Evolutionary conservation across 768 basidiomycete species (phyloP).

Genomic region (Panaeolus cyanescens): DNA sequence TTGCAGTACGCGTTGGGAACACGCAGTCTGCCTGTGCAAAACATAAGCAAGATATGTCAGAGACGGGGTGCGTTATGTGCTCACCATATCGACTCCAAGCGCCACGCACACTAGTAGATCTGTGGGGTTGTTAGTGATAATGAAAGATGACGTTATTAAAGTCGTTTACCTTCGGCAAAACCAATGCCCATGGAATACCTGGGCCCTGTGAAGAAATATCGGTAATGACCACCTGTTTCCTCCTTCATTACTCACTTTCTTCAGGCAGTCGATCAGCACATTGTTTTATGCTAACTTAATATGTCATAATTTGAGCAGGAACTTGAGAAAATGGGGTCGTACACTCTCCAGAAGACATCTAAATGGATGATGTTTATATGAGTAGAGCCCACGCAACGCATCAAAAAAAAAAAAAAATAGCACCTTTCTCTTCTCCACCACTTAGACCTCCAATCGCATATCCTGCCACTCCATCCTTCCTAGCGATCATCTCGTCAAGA

Average conservation of each 20-base stretch:
- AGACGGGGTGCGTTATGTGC: constrained; percentile 8
- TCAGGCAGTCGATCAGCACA: constrained; percentile 78
- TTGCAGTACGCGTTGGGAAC: constrained; percentile 89
- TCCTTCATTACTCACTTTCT: constrained; percentile 57
- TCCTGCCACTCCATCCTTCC: constrained; percentile 78
- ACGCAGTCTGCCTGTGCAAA: constrained; percentile 81
- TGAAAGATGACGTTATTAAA: not conserved
- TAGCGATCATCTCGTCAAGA: constrained; percentile 77
- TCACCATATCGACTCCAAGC: constrained; percentile 90
- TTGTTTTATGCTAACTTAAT: constrained; percentile 64
- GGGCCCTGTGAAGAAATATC: constrained; percentile 55
- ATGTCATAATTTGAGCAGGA: not conserved
- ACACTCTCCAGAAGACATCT: constrained; percentile 91
- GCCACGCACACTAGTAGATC: constrained; percentile 91
- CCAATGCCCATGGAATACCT: constrained; percentile 93
- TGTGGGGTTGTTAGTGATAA: constrained; percentile 27
- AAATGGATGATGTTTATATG: not conserved
- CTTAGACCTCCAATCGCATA: constrained; percentile 91
- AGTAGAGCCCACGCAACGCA: not conserved
- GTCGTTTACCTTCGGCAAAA: constrained; percentile 76
- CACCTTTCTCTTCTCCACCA: constrained; percentile 91
- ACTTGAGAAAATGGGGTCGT: constrained; percentile 21
- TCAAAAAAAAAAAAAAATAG: not conserved
- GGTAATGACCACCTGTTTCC: constrained; percentile 11
- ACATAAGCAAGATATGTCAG: not conserved